Base-by-base conservation (phyloP, 2,329 filamentous ascomycete species). In the Harringtonia aguacate region DNA sequence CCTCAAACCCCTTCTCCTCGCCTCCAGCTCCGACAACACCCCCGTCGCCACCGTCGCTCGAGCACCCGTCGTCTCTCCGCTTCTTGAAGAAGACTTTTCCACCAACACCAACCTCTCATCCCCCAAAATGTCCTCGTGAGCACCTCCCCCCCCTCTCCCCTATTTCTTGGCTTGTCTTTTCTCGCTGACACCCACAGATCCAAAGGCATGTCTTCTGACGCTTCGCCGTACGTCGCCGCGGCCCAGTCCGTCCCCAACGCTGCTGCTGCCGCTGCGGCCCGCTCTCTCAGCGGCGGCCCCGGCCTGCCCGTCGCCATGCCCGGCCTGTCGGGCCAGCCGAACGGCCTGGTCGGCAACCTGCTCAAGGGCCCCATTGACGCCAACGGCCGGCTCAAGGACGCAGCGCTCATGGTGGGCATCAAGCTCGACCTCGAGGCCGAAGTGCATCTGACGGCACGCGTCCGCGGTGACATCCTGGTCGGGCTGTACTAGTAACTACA, bases 341-440 rank as follows among this genome's bases (percentile, higher is more conserved):
- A 59, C 53, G 53, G 55, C 40, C 49, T 55, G 20, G 53, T 59
- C 17, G 58, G 72, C 44, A 64, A 69, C 51, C 68, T 79, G 29
- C 68, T 79, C 49, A 72, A 70, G 58, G 75, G 75, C 12, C 67
- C 75, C 14, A 68, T 70, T 28, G 73, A 77, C 48, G 69, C 73
- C 27, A 61, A 77, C 43, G 75, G 76, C 47, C 71, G 74, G 52
- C 63, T 72, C 47, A 79, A 76, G 60, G 60, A 70, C 34, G 72
- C 76, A 5, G 74, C 73, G 2, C 64, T 79, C 36, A 65, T 79
- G 52, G 65, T 80, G 31, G 75, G 75, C 45, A 78, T 79, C 63
- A 79, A 80, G 65, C 64, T 80, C 30, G 76, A 80, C 55, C 60
- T 79, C 18, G 75, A 80, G 57, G 75, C 75, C 14, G 75, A 79